Conservation (phyloP, 225 moss, liverwort and hornwort species). For the Marchantia polymorpha region DNA sequence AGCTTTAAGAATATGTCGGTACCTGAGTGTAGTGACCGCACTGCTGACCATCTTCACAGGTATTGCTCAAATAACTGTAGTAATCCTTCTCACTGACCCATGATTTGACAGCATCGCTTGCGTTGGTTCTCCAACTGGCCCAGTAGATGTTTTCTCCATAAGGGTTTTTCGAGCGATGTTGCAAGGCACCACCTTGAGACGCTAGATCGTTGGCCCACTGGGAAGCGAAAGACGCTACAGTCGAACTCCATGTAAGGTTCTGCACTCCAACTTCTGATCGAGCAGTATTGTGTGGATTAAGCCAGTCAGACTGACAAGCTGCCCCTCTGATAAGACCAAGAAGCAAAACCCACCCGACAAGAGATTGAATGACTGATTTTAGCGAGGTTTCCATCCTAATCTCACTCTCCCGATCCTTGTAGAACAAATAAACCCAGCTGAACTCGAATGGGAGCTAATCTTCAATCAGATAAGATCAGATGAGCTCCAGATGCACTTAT, state of each 20-base stretch:
- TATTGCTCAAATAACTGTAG: background rate
- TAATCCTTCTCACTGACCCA: background rate
- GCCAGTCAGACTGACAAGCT: background rate
- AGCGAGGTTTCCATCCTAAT: background rate
- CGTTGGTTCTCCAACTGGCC: background rate
- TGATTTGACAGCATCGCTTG: background rate
- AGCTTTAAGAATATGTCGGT: background rate
- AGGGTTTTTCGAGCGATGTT: background rate
- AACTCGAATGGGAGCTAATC: too few relatives aligned
- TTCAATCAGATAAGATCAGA: too few relatives aligned
- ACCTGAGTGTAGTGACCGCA: conserved; percentile 10
- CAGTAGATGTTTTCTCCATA: conserved; percentile 4
- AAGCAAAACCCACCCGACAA: background rate
- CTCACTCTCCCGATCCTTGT: too few relatives aligned
- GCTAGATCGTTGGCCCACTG: background rate
- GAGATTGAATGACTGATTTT: background rate
- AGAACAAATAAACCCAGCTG: too few relatives aligned
- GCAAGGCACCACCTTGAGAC: background rate
- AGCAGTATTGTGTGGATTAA: background rate
- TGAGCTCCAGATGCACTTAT: too few relatives aligned
- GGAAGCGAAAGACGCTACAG: background rate
- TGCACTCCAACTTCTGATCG: background rate
- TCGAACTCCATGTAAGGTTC: background rate
- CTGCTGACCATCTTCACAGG: background rate
- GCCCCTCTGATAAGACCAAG: background rate